phyloP scores from a whole-genome alignment of 139 green algal genomes.

The Coelastrella sp. region DNA sequence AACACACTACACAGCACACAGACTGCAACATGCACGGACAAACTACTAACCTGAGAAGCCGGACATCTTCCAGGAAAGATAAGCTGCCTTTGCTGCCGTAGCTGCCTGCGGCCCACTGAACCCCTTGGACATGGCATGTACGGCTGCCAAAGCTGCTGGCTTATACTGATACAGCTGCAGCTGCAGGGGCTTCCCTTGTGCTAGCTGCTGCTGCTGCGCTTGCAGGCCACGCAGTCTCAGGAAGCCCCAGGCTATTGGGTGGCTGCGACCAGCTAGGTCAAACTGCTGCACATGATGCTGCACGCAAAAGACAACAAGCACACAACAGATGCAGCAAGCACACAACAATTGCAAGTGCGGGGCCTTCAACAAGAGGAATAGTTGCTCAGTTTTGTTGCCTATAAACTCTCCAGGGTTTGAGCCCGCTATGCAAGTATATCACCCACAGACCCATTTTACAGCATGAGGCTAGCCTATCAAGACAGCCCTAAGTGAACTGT shows the following conservation, averaged over 20 bases:
- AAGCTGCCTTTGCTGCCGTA: slow-evolving; percentile 30
- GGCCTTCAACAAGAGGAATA: too few species aligned
- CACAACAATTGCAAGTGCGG: too few species aligned
- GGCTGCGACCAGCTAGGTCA: slow-evolving; percentile 38
- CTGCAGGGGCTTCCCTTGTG: neutral
- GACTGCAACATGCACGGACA: neutral
- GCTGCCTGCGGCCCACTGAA: neutral
- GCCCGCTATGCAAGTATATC: too few species aligned
- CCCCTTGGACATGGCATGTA: neutral
- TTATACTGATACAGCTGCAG: slow-evolving; percentile 27
- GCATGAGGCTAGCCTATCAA: too few species aligned
- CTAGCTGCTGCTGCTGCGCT: neutral
- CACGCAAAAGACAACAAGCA: neutral
- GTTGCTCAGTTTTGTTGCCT: too few species aligned
- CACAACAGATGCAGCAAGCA: too few species aligned
- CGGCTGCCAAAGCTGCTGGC: neutral
- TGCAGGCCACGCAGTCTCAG: slow-evolving; percentile 46
- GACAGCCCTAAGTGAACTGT: too few species aligned
- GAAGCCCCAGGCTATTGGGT: slow-evolving; percentile 64
- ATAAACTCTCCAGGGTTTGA: too few species aligned
- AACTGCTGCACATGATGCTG: slow-evolving; percentile 51
- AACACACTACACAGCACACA: neutral
- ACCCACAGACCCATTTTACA: too few species aligned
- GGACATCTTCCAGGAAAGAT: neutral
- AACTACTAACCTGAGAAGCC: neutral